A percentile compares a stretch with the other conserved stretches of the same genome.
Evolutionary conservation across 177 flowering plant species (phyloP).

Genomic region (Tripterygium wilfordii): DNA sequence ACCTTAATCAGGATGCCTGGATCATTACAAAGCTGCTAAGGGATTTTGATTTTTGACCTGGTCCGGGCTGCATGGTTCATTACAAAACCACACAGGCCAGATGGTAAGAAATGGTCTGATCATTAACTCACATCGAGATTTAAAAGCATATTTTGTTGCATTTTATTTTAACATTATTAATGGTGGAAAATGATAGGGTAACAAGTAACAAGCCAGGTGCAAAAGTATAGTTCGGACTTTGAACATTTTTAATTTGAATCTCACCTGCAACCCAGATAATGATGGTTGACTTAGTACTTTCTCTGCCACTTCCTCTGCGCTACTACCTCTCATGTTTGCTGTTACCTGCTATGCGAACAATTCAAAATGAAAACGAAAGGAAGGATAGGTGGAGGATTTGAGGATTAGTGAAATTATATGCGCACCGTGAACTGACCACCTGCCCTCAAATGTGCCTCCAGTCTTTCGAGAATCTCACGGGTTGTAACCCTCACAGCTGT

Average conservation of each 20-base stretch:
- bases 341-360: slow-evolving; percentile 52
- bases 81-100: too few relatives aligned
- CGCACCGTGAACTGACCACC: slow-evolving; percentile 78
- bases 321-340: slow-evolving; percentile 91
- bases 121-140: too few relatives aligned
- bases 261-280: slow-evolving; percentile 86
- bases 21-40: too few relatives aligned
- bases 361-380: background rate
- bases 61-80: too few relatives aligned
- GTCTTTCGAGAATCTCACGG: slow-evolving; percentile 91
- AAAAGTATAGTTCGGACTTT: background rate
- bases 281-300: slow-evolving; percentile 71
- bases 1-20: too few relatives aligned
- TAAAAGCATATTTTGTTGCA: too few relatives aligned
- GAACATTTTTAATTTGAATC: background rate
- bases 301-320: slow-evolving; percentile 88
- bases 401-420: slow-evolving; percentile 5
- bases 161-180: too few relatives aligned
- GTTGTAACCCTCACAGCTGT: slow-evolving; percentile 63
- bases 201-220: background rate
- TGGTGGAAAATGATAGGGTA: background rate
- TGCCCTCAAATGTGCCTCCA: slow-evolving; percentile 90
- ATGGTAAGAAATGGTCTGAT: too few relatives aligned
- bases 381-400: background rate
- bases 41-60: too few relatives aligned